Evolutionary conservation across 2,329 filamentous ascomycete species (phyloP).

Genomic region (Microdochium paspali): DNA sequence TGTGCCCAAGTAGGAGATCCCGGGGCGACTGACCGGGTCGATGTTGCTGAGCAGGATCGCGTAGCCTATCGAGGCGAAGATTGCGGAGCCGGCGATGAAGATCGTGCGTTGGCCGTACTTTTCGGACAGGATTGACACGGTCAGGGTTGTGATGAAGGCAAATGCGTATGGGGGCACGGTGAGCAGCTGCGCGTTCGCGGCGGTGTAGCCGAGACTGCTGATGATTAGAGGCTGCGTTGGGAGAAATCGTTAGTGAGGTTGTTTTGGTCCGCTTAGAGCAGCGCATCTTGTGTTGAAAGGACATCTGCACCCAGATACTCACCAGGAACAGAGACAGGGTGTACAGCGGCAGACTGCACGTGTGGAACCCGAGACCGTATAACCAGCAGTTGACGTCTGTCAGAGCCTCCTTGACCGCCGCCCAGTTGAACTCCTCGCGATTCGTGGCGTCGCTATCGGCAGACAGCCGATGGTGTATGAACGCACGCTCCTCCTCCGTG

Average conservation of each 20-base stretch:
- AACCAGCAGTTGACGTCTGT: slow-evolving; percentile 64
- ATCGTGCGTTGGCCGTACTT: slow-evolving; percentile 44
- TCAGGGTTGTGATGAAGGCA: slow-evolving; percentile 49
- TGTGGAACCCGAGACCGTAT: slow-evolving; percentile 64
- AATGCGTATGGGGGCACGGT: slow-evolving; percentile 57
- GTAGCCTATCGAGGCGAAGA: slow-evolving; percentile 53
- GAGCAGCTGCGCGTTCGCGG: slow-evolving; percentile 45
- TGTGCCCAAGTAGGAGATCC: slow-evolving; percentile 49
- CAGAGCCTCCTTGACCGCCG: slow-evolving; percentile 51
- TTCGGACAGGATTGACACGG: slow-evolving; percentile 52
- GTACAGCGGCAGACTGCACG: slow-evolving; percentile 56
- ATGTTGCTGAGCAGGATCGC: slow-evolving; percentile 46
- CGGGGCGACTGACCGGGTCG: slow-evolving; percentile 34
- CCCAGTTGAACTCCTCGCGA: slow-evolving; percentile 61
- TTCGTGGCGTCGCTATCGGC: slow-evolving; percentile 61
- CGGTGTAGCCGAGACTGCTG: slow-evolving; percentile 40
- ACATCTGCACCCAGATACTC: slow-evolving; percentile 14
- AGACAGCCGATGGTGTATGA: slow-evolving; percentile 53
- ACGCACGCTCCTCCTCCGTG: slow-evolving; percentile 40
- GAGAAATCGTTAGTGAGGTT: not conserved
- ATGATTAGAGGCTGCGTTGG: slow-evolving; percentile 38
- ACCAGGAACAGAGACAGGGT: slow-evolving; percentile 46
- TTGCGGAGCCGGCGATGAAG: slow-evolving; percentile 51
- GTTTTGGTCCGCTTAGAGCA: not conserved
- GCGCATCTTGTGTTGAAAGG: accelerated